Percentiles rank a stretch among this genome's conserved stretches.
phyloP scores from a whole-genome alignment of 2,329 filamentous ascomycete species.

The Paecilomyces sp. region DNA sequence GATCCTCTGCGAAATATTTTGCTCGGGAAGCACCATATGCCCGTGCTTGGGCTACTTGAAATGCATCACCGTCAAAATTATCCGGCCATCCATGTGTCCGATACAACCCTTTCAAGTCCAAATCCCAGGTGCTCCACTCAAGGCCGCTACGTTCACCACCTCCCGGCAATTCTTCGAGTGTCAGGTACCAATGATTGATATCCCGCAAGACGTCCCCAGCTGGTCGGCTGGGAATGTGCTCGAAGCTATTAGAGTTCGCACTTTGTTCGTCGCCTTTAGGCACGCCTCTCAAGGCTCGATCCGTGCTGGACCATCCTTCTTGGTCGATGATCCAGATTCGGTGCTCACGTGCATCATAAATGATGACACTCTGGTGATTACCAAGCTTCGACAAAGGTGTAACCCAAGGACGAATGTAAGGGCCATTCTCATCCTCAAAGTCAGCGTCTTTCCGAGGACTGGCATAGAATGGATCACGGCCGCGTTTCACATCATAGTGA shows the following conservation, averaged over 20 bases:
- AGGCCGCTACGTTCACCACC: background rate
- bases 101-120: constrained; percentile 4
- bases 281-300: background rate
- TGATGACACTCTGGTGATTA: constrained; percentile 15
- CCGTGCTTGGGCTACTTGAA: constrained; percentile 7
- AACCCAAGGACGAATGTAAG: constrained; percentile 22
- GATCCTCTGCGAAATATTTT: background rate
- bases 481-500: background rate
- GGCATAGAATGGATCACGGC: background rate
- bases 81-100: constrained; percentile 11
- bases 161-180: constrained; percentile 8
- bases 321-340: constrained; percentile 14
- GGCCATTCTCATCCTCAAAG: constrained; percentile 10
- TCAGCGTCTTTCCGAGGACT: background rate
- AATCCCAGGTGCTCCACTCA: background rate
- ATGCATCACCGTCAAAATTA: constrained; percentile 10
- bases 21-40: background rate
- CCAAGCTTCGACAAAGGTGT: constrained; percentile 18
- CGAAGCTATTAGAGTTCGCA: constrained; percentile 9
- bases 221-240: constrained; percentile 6
- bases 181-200: constrained; percentile 8
- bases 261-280: background rate
- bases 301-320: constrained; percentile 2
- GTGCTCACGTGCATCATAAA: constrained; percentile 20
- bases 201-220: constrained; percentile 11